Percentiles rank a stretch among this genome's conserved stretches.
Conservation (phyloP, 805 yeast species). For the Suhomyces emberorum region DNA sequence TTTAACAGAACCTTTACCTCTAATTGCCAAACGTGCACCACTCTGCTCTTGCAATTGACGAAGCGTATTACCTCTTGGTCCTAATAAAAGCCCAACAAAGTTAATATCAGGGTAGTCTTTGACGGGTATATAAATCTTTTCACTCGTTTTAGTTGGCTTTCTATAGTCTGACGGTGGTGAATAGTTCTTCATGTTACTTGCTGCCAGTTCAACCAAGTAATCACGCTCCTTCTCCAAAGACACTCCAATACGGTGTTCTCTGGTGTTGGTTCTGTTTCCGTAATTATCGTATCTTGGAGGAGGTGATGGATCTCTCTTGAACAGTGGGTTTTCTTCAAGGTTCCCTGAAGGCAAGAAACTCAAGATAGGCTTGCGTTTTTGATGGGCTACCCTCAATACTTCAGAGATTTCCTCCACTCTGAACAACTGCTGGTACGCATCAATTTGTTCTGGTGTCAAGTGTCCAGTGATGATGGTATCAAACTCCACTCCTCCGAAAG, state of each 20-base stretch:
- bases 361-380: slow-evolving; percentile 33
- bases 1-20: slow-evolving; percentile 95
- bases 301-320: slow-evolving; percentile 73
- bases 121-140: slow-evolving; percentile 82
- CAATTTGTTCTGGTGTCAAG: slow-evolving; percentile 67
- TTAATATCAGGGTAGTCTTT: slow-evolving; percentile 87
- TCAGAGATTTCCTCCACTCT: slow-evolving; percentile 79
- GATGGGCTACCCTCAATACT: slow-evolving; percentile 40
- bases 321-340: slow-evolving; percentile 28
- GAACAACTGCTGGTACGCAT: slow-evolving; percentile 63
- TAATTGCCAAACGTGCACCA: slow-evolving; percentile 84
- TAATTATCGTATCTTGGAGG: slow-evolving; percentile 83
- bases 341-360: slow-evolving; percentile 46
- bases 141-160: slow-evolving; percentile 64
- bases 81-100: slow-evolving; percentile 84
- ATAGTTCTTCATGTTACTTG: slow-evolving; percentile 69
- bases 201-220: slow-evolving; percentile 69
- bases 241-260: slow-evolving; percentile 63
- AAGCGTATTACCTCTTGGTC: slow-evolving; percentile 94
- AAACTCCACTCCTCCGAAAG: slow-evolving; percentile 18
- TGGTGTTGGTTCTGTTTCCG: slow-evolving; percentile 84
- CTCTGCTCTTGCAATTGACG: slow-evolving; percentile 76
- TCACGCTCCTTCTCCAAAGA: slow-evolving; percentile 77
- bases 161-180: slow-evolving; percentile 78
- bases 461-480: slow-evolving; percentile 42